Conservation (phyloP, 345 rosid species). For the Dipteronia sinensis region DNA sequence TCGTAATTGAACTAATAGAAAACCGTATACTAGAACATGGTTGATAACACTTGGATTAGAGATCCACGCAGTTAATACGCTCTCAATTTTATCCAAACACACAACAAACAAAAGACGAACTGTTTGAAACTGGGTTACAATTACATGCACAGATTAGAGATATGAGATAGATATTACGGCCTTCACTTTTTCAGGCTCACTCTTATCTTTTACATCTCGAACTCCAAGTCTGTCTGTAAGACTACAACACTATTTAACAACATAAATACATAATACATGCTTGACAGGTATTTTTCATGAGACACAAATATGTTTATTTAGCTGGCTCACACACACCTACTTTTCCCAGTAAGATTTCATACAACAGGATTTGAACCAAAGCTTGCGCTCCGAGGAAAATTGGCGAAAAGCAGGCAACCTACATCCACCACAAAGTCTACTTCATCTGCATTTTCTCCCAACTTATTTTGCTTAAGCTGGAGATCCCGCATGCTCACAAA, state of each 20-base stretch:
- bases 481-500: constrained; percentile 90
- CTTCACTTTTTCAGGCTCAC: constrained; percentile 22
- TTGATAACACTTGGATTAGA: not conserved
- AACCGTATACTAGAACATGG: not conserved
- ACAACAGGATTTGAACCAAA: constrained; percentile 35
- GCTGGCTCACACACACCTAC: constrained; percentile 26
- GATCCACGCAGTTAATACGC: not conserved
- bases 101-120: constrained; percentile 7
- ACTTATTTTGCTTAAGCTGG: constrained; percentile 40
- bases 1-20: not conserved
- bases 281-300: constrained; percentile 16
- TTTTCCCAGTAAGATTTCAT: constrained; percentile 24
- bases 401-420: constrained; percentile 37
- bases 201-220: constrained; percentile 31
- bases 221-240: constrained; percentile 20
- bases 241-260: constrained; percentile 13
- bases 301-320: constrained; percentile 38
- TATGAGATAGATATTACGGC: constrained; percentile 22
- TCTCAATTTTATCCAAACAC: not conserved
- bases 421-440: constrained; percentile 31
- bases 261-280: constrained; percentile 8
- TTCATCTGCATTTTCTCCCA: constrained; percentile 21
- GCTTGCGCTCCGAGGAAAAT: constrained; percentile 55
- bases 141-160: constrained; percentile 14
- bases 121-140: not conserved